These are phyloP conservation scores for Gamarada debralockiae DNA, from an alignment of 495 filamentous ascomycete species.

Conservation along the genomic window DNA sequence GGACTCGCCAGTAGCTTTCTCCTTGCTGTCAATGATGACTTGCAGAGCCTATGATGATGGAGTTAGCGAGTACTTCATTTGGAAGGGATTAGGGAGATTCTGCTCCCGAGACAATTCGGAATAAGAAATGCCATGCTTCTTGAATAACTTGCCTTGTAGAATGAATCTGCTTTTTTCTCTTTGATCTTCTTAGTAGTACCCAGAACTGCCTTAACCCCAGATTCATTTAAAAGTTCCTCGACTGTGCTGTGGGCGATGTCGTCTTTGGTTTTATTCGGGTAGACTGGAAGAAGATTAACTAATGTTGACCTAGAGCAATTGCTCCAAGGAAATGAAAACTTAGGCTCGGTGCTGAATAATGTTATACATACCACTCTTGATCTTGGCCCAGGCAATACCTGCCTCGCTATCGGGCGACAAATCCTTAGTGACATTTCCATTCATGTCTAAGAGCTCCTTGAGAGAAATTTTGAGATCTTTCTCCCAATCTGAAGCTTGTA, in stretches of 20 bases:
- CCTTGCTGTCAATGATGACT: conserved; percentile 49
- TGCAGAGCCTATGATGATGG: too few relatives aligned
- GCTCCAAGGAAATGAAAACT: too few relatives aligned
- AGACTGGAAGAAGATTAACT: conserved; percentile 33
- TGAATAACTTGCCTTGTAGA: too few relatives aligned
- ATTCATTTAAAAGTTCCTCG: conserved; percentile 36
- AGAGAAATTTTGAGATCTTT: conserved; percentile 49
- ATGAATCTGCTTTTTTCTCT: conserved; percentile 29
- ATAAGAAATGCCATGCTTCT: too few relatives aligned
- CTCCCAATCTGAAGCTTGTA: conserved; percentile 51
- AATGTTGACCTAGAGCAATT: too few relatives aligned
- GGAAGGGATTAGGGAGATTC: too few relatives aligned
- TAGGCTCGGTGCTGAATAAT: too few relatives aligned
- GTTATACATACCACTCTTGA: conserved; percentile 42
- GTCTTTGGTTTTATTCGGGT: conserved; percentile 51
- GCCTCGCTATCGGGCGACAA: conserved; percentile 33
- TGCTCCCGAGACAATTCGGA: too few relatives aligned
- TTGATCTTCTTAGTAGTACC: conserved; percentile 42
- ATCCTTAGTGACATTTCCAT: conserved; percentile 15
- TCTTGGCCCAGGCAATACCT: conserved; percentile 55
- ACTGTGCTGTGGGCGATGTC: conserved; percentile 36
- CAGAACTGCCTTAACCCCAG: conserved; percentile 40
- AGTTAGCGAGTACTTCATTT: too few relatives aligned
- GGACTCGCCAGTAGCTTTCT: conserved; percentile 28
- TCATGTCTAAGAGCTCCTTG: conserved; percentile 46